Percentiles rank a stretch among this genome's conserved stretches.
Conservation (phyloP, 352 stramenopile genomes). For the Phytophthora colocasiae region DNA sequence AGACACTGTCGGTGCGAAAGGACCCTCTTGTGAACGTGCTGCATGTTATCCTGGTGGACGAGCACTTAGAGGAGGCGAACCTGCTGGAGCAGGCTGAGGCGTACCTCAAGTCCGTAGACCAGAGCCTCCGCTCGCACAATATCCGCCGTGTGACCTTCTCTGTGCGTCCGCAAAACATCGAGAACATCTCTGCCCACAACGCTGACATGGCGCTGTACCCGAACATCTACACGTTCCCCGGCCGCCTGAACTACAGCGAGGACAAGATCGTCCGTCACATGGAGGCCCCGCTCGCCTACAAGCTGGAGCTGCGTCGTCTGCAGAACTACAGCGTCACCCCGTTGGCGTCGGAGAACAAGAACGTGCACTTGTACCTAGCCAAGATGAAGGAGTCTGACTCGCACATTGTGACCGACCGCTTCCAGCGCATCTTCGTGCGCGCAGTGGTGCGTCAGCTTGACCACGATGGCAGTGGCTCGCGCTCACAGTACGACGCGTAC, state of each 20-base stretch:
- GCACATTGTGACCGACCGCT: constrained; percentile 87
- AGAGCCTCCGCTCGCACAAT: constrained; percentile 70
- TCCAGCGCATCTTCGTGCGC: constrained; percentile 96
- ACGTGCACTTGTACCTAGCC: constrained; percentile 99
- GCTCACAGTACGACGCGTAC: constrained; percentile 91
- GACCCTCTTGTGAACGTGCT: constrained; percentile 84
- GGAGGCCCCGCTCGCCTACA: constrained; percentile 97
- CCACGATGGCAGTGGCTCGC: constrained; percentile 70
- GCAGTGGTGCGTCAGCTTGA: constrained; percentile 94
- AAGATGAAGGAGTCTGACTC: constrained; percentile 89
- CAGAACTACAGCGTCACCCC: constrained; percentile 97
- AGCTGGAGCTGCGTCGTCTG: constrained; percentile 98
- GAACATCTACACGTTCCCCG: constrained; percentile 92
- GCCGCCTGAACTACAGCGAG: constrained; percentile 94
- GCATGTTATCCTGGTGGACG: constrained; percentile 80
- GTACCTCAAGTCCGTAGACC: constrained; percentile 72
- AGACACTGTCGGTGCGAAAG: constrained; percentile 73
- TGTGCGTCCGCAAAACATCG: constrained; percentile 64
- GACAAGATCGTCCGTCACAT: constrained; percentile 99
- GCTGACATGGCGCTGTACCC: constrained; percentile 83
- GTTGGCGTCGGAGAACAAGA: constrained; percentile 94
- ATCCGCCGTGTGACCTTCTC: constrained; percentile 92
- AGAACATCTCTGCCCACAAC: constrained; percentile 41
- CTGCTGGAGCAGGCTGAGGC: constrained; percentile 64
- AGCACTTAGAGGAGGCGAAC: constrained; percentile 61